Conservation (phyloP, 768 basidiomycete species). For the Dacryopinax spathularia region DNA sequence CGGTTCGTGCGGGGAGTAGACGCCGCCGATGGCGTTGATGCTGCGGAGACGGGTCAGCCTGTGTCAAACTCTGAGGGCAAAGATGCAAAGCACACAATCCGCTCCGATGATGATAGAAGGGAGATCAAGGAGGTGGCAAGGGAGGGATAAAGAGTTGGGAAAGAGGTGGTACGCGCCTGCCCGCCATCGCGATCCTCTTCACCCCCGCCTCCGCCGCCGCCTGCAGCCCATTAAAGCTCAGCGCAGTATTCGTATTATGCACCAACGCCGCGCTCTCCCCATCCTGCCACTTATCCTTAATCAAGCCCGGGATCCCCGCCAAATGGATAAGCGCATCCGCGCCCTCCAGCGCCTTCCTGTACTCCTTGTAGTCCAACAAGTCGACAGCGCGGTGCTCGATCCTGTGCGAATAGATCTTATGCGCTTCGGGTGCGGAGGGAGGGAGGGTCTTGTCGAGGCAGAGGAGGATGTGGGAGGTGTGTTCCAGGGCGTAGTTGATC, state of each 20-base stretch:
- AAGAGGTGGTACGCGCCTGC: slow-evolving; percentile 7
- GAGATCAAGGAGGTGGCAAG: no score
- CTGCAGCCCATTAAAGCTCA: slow-evolving; percentile 10
- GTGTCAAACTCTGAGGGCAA: no score
- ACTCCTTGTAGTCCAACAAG: slow-evolving; percentile 3
- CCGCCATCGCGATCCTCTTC: slow-evolving; percentile 10
- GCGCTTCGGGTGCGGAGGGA: neutral
- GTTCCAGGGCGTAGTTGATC: slow-evolving; percentile 3
- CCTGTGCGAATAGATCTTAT: neutral
- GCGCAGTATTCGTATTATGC: slow-evolving; percentile 10
- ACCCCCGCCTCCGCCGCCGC: slow-evolving; percentile 11
- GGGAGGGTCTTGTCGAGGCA: slow-evolving; percentile 9
- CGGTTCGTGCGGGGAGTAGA: slow-evolving; percentile 4
- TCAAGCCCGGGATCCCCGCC: slow-evolving; percentile 8
- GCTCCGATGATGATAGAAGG: no score
- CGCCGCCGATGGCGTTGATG: slow-evolving; percentile 13
- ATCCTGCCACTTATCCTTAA: slow-evolving; percentile 1
- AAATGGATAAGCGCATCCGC: slow-evolving; percentile 13
- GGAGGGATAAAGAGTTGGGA: neutral
- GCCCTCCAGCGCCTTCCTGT: slow-evolving; percentile 7
- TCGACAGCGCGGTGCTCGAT: slow-evolving; percentile 12
- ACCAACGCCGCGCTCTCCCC: slow-evolving; percentile 4
- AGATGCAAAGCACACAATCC: no score
- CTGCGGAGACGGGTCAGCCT: no score
- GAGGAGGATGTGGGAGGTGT: slow-evolving; percentile 10